Percentiles rank a stretch among this genome's conserved stretches.
phyloP scores from a whole-genome alignment of 257 asterid genomes.

The Lycium ferocissimum region DNA sequence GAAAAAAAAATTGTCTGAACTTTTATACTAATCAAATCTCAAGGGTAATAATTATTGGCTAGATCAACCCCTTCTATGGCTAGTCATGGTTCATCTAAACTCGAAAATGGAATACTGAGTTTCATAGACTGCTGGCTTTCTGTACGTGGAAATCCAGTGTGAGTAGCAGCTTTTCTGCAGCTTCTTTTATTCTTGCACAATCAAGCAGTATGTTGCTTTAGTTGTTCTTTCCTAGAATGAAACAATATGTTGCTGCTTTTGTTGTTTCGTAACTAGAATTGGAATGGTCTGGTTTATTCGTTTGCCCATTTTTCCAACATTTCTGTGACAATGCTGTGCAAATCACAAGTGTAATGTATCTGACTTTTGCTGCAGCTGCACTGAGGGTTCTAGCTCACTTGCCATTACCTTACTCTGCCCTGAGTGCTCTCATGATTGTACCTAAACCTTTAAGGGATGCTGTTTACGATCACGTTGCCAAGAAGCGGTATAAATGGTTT shows the following conservation, averaged over 20 bases:
- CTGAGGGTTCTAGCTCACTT: conserved; percentile 73
- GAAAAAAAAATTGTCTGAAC: neutral
- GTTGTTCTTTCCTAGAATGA: neutral
- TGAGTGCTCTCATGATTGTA: conserved; percentile 62
- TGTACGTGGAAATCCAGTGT: neutral
- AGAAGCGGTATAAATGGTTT: conserved; percentile 76
- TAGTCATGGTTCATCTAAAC: neutral
- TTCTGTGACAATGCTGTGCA: neutral
- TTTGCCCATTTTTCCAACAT: neutral
- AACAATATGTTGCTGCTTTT: neutral
- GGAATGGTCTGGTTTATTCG: neutral
- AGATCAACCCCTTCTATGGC: neutral
- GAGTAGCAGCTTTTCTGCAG: neutral
- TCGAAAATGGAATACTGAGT: neutral
- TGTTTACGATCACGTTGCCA: conserved; percentile 76
- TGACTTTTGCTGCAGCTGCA: conserved; percentile 66
- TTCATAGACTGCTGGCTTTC: conserved; percentile 4
- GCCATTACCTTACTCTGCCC: conserved; percentile 78
- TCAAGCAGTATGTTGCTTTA: neutral
- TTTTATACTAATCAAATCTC: neutral
- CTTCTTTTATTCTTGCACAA: neutral
- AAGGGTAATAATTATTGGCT: neutral
- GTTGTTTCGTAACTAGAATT: neutral
- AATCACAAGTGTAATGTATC: conserved; percentile 17
- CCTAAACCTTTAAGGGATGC: conserved; percentile 90